Base-by-base conservation (phyloP, 768 basidiomycete genomes). In the Lactarius vividus region DNA sequence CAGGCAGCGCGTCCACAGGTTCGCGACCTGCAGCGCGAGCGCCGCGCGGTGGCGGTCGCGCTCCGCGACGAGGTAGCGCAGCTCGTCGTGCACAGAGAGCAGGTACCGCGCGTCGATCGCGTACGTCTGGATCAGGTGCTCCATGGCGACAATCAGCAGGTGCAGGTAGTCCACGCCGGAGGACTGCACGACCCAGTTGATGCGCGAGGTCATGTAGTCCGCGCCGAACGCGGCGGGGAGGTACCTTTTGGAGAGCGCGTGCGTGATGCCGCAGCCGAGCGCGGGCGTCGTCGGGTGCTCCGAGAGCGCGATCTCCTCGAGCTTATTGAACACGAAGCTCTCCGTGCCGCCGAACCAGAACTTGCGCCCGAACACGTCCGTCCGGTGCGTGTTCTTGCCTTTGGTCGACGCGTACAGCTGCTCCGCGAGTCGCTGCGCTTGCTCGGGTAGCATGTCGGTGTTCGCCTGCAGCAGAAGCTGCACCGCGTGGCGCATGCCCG, bases 181-280 rank as follows among this genome's bases (percentile, higher is more conserved):
- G 4, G 96, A 98, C 73, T 98, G 97, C 7, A 98, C 97, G 57
- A 96, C 97, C 97, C 97, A 98, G 73, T 99, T 99, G 79, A 98
- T 96, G 52, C 97, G 86, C 7, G 94, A 97, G 0, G 97, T 90
- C 83, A 98, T 89, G 75, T 92, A 98, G 69, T 96, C 92, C 0
- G 88, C 76, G 15, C 91, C 92, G 66, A 94, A 92, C 64, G 83
- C 84, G 39, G 85, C 84, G 0, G 91, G 90, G 2, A 99, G 84
- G 73, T 93, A 88, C 67, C 91, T 88, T 77, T 92, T 96, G 33
- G 90, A 89, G n/a, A 99, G 81, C 0, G 96, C 96, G 58, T 90
- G 85, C 1, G 97, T 98, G 52, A 99, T 87, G 18, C 94, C 94
- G 72, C 96, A 98, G 1, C 91, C 94, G 23, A 99, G 82, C 1